phyloP scores from a whole-genome alignment of 352 stramenopile genomes.

The Phytophthora citricola region DNA sequence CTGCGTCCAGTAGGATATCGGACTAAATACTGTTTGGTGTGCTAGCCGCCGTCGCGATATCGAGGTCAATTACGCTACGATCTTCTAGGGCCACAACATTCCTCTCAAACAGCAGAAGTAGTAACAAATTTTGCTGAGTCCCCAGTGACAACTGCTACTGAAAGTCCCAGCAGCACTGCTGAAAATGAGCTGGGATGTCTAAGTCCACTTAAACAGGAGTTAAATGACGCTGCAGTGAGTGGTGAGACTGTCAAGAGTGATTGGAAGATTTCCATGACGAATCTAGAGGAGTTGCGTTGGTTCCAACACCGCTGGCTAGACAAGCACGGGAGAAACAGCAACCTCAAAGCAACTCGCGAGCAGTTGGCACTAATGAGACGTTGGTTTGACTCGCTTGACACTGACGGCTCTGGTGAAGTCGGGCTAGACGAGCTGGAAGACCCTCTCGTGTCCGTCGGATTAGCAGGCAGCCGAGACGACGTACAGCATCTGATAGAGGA shows the following conservation, averaged over 20 bases:
- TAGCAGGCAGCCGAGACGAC: slow-evolving; percentile 76
- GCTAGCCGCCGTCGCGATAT: slow-evolving; percentile 55
- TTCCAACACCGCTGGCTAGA: slow-evolving; percentile 80
- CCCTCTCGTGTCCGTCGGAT: slow-evolving; percentile 87
- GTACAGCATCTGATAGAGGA: slow-evolving; percentile 77
- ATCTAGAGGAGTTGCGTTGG: slow-evolving; percentile 76
- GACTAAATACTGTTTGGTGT: not conserved
- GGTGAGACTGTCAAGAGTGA: not conserved
- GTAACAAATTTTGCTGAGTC: not conserved
- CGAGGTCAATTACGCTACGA: slow-evolving; percentile 43
- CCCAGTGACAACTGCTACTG: not conserved
- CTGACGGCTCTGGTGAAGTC: slow-evolving; percentile 81
- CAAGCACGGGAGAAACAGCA: slow-evolving; percentile 75
- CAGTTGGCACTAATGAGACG: slow-evolving; percentile 73
- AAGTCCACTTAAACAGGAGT: not conserved
- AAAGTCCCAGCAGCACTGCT: not conserved
- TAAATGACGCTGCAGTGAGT: slow-evolving; percentile 2
- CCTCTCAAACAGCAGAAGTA: not conserved
- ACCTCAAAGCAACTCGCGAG: slow-evolving; percentile 70
- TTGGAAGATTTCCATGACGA: slow-evolving; percentile 31
- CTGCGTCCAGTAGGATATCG: not conserved
- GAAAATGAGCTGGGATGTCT: not conserved
- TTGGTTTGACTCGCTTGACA: slow-evolving; percentile 91
- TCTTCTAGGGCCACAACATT: slow-evolving; percentile 17
- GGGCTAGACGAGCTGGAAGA: slow-evolving; percentile 86